Evolutionary conservation across 495 filamentous ascomycete species (phyloP).

Genomic region (Delitschia confertaspora): DNA sequence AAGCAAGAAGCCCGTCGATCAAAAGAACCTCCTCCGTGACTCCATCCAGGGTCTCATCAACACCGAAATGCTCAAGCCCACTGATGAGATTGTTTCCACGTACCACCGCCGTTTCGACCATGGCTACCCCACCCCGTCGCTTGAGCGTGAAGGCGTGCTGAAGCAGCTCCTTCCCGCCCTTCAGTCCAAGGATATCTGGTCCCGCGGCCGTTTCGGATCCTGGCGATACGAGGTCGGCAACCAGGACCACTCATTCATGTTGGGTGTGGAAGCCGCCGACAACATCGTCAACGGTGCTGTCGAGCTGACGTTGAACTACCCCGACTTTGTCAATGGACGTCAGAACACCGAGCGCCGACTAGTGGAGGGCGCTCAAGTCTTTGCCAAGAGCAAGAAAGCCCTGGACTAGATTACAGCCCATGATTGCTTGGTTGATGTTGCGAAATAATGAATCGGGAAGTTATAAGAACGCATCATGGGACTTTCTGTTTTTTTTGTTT

Average conservation of each 20-base stretch:
- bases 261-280: constrained; percentile 94
- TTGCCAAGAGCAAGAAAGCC: constrained; percentile 36
- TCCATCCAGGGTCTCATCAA: constrained; percentile 95
- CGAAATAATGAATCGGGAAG: not conserved
- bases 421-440: not conserved
- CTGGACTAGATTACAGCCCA: not conserved
- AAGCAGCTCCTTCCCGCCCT: constrained; percentile 88
- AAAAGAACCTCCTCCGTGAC: constrained; percentile 71
- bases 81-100: constrained; percentile 93
- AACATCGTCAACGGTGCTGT: constrained; percentile 89
- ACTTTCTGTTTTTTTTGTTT: not conserved
- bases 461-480: no score
- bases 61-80: constrained; percentile 84
- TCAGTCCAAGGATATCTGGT: constrained; percentile 83
- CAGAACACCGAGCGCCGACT: constrained; percentile 83
- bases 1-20: constrained; percentile 84
- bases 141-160: constrained; percentile 92
- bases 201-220: constrained; percentile 92
- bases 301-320: constrained; percentile 96
- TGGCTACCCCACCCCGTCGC: constrained; percentile 90
- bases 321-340: constrained; percentile 93
- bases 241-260: constrained; percentile 98
- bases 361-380: constrained; percentile 63
- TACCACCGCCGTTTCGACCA: constrained; percentile 99
- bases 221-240: constrained; percentile 95